Conservation (phyloP, 441 rosid genomes). For the Lepidium campestre region DNA sequence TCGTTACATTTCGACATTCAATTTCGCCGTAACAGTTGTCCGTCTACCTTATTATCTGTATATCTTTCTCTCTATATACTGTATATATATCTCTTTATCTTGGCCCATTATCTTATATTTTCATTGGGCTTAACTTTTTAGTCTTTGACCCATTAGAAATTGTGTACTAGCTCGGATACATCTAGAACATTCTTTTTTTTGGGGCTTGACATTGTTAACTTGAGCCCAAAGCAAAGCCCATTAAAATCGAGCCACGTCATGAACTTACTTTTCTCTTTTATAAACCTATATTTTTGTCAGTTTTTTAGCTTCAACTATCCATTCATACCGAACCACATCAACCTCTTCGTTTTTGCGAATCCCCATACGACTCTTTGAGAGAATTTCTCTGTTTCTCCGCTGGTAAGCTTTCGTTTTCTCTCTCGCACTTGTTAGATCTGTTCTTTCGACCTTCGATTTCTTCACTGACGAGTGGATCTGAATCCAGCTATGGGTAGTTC, state of each 20-base stretch:
- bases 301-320: not conserved
- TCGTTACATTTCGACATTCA: slow-evolving; percentile 19
- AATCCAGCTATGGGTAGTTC: slow-evolving; percentile 30
- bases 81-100: too few relatives aligned
- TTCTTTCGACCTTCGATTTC: not conserved
- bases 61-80: not conserved
- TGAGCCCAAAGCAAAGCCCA: slow-evolving; percentile 31
- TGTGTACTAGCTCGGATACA: not conserved
- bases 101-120: too few relatives aligned
- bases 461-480: not conserved
- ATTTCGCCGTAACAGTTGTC: slow-evolving; percentile 30
- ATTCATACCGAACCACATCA: slow-evolving; percentile 19
- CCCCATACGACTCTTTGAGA: slow-evolving; percentile 15
- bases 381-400: slow-evolving; percentile 23
- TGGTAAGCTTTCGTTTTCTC: slow-evolving; percentile 11
- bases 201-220: not conserved
- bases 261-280: not conserved
- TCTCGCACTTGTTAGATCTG: slow-evolving; percentile 4
- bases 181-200: not conserved
- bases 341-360: slow-evolving; percentile 8
- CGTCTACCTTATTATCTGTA: slow-evolving; percentile 5
- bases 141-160: not conserved
- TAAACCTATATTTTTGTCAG: slow-evolving; percentile 5
- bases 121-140: not conserved
- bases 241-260: slow-evolving; percentile 8